Conservation (phyloP, 208 protist genomes). For the Acanthamoeba quina region DNA sequence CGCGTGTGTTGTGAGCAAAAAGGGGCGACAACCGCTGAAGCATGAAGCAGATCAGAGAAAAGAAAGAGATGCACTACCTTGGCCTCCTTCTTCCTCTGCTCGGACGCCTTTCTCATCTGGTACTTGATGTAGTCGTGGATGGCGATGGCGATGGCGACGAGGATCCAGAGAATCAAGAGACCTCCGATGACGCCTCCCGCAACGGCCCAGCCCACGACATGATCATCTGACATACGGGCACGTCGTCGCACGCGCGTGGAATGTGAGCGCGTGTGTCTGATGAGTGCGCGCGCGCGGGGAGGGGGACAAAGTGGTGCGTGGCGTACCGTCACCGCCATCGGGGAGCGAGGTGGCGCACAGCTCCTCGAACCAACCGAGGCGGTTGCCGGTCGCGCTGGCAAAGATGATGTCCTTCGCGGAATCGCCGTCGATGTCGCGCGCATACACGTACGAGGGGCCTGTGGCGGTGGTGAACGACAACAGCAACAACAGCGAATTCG, state of each 20-base stretch:
- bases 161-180: slow-evolving; percentile 40
- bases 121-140: slow-evolving; percentile 41
- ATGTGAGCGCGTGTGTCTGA: no score
- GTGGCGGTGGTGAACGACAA: no score
- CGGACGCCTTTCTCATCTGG: not conserved
- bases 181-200: slow-evolving; percentile 6
- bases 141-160: slow-evolving; percentile 22
- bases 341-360: not conserved
- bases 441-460: not conserved
- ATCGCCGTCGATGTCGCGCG: not conserved
- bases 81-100: slow-evolving; percentile 19
- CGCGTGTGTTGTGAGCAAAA: no score
- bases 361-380: slow-evolving; percentile 5
- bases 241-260: no score
- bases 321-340: not conserved
- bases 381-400: not conserved
- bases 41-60: not conserved
- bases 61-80: not conserved
- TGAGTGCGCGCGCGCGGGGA: not conserved
- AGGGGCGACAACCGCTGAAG: not conserved
- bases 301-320: no score
- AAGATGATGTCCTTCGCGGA: not conserved
- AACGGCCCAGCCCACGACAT: slow-evolving; percentile 19
- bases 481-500: not conserved
- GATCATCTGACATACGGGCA: not conserved